Evolutionary conservation across 768 basidiomycete species (phyloP), one percentile per base, ranked within the genome.

Genomic region (Dioszegia hungarica): DNA sequence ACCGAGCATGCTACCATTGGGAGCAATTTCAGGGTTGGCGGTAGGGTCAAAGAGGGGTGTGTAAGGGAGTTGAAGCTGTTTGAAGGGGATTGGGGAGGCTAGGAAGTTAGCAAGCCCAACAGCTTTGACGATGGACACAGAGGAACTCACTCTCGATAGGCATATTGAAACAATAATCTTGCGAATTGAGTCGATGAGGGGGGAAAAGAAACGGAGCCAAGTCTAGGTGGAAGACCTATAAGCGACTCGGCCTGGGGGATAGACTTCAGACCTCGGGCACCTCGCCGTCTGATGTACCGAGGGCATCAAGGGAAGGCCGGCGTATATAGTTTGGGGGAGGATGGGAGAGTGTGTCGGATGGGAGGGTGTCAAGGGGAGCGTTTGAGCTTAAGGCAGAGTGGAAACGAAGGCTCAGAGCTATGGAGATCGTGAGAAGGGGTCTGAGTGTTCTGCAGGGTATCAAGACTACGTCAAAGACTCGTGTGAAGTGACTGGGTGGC

Each of bases 91-190:
- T 19, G 68, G 68, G 8, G 65, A 56, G 37, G 67, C 68, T 70
- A 29, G 6, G 28, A n/a, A 14, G 27, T 44, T 19, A 17, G 11
- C 8, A 10, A 14, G 5, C n/a, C n/a, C n/a, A n/a, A n/a, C n/a
- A n/a, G n/a, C n/a, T n/a, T n/a, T n/a, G n/a, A n/a, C n/a, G n/a
- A n/a, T n/a, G n/a, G n/a, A n/a, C n/a, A n/a, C n/a, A n/a, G n/a
- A n/a, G n/a, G n/a, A n/a, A 34, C 65, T 60, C 29, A 68, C 66
- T 61, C 62, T 68, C 66, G 31, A 64, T 58, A 40, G 66, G 66
- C 66, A 68, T 67, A 3, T 11, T 33, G 9, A n/a, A 6, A 40
- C 17, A 40, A 8, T 40, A n/a, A 40, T 8, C 34, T 17, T 9
- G 34, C 9, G 34, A 17, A 36, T 36, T 36, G 34, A 36, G 10